phyloP scores from a whole-genome alignment of 1,284 basidiomycete genomes.

The Athelia sp. region DNA sequence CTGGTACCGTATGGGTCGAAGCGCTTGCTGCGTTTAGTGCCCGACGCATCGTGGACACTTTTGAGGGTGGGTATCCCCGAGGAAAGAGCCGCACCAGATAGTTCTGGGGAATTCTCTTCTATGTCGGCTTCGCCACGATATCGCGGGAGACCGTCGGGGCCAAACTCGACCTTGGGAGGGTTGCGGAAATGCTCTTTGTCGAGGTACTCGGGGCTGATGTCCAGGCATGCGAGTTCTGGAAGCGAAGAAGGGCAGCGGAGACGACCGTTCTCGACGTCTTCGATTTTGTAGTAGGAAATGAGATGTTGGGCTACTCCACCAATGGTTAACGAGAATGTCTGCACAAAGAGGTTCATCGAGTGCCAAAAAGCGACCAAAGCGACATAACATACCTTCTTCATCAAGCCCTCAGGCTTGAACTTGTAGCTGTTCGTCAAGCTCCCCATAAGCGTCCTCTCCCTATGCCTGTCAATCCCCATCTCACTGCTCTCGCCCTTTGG shows the following conservation, averaged over 20 bases:
- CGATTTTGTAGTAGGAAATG: slow-evolving; percentile 93
- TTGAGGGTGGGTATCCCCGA: slow-evolving; percentile 49
- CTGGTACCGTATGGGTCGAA: slow-evolving; percentile 43
- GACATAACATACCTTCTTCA: slow-evolving; percentile 78
- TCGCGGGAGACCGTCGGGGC: slow-evolving; percentile 74
- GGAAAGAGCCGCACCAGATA: slow-evolving; percentile 44
- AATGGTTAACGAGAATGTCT: slow-evolving; percentile 93
- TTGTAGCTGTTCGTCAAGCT: slow-evolving; percentile 88
- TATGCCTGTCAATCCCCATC: slow-evolving; percentile 55
- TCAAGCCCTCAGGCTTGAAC: slow-evolving; percentile 86
- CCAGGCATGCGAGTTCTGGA: slow-evolving; percentile 81
- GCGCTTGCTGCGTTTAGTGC: slow-evolving; percentile 43
- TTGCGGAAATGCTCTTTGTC: slow-evolving; percentile 89
- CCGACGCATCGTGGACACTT: slow-evolving; percentile 32
- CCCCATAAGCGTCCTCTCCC: slow-evolving; percentile 80
- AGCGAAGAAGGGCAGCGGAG: slow-evolving; percentile 86
- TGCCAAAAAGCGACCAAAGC: slow-evolving; percentile 15
- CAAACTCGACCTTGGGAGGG: slow-evolving; percentile 83
- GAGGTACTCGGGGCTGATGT: slow-evolving; percentile 86
- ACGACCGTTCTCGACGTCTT: slow-evolving; percentile 86
- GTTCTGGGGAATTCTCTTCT: slow-evolving; percentile 39
- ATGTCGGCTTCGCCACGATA: slow-evolving; percentile 82
- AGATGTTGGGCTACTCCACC: slow-evolving; percentile 87
- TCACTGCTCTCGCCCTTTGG: slow-evolving; percentile 50
- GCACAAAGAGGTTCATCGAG: slow-evolving; percentile 6